Percentiles rank a stretch among this genome's conserved stretches.
Conservation (phyloP, 495 filamentous ascomycete species). For the Friedmanniomyces endolithicus region DNA sequence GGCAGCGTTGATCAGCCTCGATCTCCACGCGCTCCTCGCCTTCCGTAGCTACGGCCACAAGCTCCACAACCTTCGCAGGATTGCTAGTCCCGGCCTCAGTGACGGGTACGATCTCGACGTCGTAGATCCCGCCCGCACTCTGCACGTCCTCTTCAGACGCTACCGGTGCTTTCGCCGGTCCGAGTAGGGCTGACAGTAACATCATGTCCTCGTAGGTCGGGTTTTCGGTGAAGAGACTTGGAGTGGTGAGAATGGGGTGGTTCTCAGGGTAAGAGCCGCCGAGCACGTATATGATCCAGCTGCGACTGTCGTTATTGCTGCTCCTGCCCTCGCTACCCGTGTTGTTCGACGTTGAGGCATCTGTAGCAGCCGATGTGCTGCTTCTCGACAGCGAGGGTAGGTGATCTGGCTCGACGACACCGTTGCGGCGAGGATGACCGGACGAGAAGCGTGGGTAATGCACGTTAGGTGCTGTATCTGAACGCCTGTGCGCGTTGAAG, state of each 20-base stretch:
- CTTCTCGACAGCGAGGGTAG: conserved; percentile 35
- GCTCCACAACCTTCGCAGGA: conserved; percentile 29
- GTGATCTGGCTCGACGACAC: conserved; percentile 54
- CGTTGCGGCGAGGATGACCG: conserved; percentile 51
- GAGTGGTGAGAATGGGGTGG: conserved; percentile 63
- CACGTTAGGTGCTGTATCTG: conserved; percentile 19
- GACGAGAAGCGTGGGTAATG: conserved; percentile 44
- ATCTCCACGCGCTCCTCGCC: conserved; percentile 39
- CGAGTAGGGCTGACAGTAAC: conserved; percentile 56
- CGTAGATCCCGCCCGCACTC: conserved; percentile 43
- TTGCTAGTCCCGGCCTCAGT: conserved; percentile 15
- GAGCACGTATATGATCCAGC: conserved; percentile 71
- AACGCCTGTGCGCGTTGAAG: conserved; percentile 12
- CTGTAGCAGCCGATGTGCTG: conserved; percentile 18
- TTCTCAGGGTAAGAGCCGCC: conserved; percentile 65
- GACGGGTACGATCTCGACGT: conserved; percentile 12
- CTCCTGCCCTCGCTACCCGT: conserved; percentile 6
- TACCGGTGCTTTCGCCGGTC: conserved; percentile 63
- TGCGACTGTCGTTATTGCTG: conserved; percentile 33
- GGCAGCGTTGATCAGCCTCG: conserved; percentile 48
- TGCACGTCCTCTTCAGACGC: conserved; percentile 55
- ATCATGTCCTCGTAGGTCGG: conserved; percentile 76
- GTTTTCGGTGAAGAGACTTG: conserved; percentile 65
- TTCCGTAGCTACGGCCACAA: conserved; percentile 38
- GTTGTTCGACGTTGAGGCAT: conserved; percentile 6